These are phyloP conservation scores for Paxillus involutus DNA, from an alignment of 768 basidiomycete species.

Conservation along the genomic window DNA sequence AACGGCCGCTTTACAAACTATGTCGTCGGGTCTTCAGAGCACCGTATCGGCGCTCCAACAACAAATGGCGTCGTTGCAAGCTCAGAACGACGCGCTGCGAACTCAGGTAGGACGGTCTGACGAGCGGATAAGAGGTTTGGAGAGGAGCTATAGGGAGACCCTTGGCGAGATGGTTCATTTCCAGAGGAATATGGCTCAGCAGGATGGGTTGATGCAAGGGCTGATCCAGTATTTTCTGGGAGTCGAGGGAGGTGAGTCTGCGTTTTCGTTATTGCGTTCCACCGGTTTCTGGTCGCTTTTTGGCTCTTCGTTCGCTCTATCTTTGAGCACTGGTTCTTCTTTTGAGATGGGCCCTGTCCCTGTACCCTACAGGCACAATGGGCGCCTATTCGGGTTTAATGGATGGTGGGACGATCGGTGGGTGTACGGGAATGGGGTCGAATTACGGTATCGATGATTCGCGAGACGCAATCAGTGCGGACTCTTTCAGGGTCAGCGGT, in stretches of 20 bases:
- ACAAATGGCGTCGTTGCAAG: constrained; percentile 25
- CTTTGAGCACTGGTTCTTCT: not conserved
- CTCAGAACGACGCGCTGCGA: constrained; percentile 32
- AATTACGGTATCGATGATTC: no score
- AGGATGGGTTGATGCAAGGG: constrained; percentile 81
- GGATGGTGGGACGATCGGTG: no score
- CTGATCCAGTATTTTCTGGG: constrained; percentile 81
- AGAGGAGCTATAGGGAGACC: constrained; percentile 65
- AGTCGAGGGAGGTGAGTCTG: constrained; percentile 54
- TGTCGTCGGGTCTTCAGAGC: constrained; percentile 27
- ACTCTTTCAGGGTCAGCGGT: not conserved
- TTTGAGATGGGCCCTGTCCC: not conserved
- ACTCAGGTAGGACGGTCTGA: constrained; percentile 38
- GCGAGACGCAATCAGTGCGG: not conserved
- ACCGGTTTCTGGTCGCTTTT: not conserved
- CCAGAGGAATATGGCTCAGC: constrained; percentile 75
- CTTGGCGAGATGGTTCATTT: constrained; percentile 72
- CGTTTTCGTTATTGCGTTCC: constrained; percentile 7
- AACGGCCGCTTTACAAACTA: constrained; percentile 30
- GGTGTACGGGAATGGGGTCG: no score
- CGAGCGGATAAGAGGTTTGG: constrained; percentile 55
- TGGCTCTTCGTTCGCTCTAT: not conserved
- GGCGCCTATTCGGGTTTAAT: no score
- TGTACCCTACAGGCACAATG: no score
- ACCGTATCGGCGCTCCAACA: constrained; percentile 28